Percentiles rank a stretch among this genome's conserved stretches.
Conservation (phyloP, 108 stramenopile genomes). For the Skeletonema grethae region DNA sequence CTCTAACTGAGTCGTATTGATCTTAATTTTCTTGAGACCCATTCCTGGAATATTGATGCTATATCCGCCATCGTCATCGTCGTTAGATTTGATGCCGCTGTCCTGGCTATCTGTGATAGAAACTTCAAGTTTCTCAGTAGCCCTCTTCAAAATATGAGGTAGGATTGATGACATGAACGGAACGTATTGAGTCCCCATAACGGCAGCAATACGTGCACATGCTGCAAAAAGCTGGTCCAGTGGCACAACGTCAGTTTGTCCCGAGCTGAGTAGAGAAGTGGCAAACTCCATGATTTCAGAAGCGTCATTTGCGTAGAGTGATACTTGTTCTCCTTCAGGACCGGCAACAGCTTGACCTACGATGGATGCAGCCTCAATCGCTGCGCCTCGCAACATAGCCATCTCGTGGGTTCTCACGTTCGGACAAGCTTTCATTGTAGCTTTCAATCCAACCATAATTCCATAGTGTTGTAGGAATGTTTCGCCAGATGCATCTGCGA, state of each 20-base stretch:
- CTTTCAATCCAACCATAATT: slow-evolving; percentile 63
- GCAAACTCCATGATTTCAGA: slow-evolving; percentile 59
- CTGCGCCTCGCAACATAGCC: slow-evolving; percentile 55
- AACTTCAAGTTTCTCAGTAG: slow-evolving; percentile 58
- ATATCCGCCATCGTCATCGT: slow-evolving; percentile 57
- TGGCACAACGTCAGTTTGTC: slow-evolving; percentile 41
- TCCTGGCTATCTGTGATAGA: slow-evolving; percentile 46
- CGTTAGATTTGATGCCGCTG: slow-evolving; percentile 15
- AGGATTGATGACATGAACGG: slow-evolving; percentile 64
- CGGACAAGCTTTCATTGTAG: slow-evolving; percentile 14
- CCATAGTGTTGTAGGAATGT: slow-evolving; percentile 68
- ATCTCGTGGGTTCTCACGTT: slow-evolving; percentile 28
- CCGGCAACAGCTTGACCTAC: slow-evolving; percentile 68
- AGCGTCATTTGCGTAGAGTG: slow-evolving; percentile 58
- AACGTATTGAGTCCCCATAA: slow-evolving; percentile 65
- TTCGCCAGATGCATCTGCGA: slow-evolving; percentile 69
- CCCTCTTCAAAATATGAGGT: slow-evolving; percentile 66
- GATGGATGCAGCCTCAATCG: slow-evolving; percentile 77
- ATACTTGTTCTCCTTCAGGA: slow-evolving; percentile 42
- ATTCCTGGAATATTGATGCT: slow-evolving; percentile 77
- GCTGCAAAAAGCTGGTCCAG: slow-evolving; percentile 72
- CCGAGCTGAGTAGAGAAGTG: slow-evolving; percentile 43
- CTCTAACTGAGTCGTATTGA: slow-evolving; percentile 78
- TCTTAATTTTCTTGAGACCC: slow-evolving; percentile 72
- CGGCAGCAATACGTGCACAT: slow-evolving; percentile 82